phyloP scores from a whole-genome alignment of 2,329 filamentous ascomycete species.

The Didymella glomerata region DNA sequence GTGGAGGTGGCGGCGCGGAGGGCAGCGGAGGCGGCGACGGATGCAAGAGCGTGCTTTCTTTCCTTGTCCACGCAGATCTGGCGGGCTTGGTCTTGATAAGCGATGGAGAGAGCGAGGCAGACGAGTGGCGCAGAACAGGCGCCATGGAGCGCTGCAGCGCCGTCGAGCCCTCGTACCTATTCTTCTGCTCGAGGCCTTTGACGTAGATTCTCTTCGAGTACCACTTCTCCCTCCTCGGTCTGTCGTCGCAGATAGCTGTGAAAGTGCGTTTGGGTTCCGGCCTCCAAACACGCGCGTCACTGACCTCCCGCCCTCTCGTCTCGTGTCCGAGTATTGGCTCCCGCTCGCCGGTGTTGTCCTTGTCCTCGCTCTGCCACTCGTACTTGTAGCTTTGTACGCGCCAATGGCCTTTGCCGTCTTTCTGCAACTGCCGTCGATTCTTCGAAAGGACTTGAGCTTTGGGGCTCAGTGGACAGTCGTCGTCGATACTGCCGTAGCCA shows the following conservation, averaged over 20 bases:
- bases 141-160: slow-evolving; percentile 15
- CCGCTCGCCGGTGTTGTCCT: background rate
- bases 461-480: slow-evolving; percentile 8
- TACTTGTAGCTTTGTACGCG: background rate
- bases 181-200: background rate
- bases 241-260: slow-evolving; percentile 11
- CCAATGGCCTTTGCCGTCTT: slow-evolving; percentile 9
- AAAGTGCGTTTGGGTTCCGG: slow-evolving; percentile 35
- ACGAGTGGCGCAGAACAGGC: slow-evolving; percentile 17
- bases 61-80: background rate
- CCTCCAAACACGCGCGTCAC: slow-evolving; percentile 21
- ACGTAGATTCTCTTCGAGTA: slow-evolving; percentile 9
- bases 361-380: slow-evolving; percentile 17
- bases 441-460: background rate
- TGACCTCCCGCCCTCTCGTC: too few species aligned
- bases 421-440: background rate
- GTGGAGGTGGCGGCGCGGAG: too few species aligned
- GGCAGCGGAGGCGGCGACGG: background rate
- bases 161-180: slow-evolving; percentile 5
- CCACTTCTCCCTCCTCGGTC: slow-evolving; percentile 9
- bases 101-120: background rate
- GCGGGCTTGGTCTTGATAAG: too few species aligned
- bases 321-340: too few species aligned
- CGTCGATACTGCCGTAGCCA: slow-evolving; percentile 25
- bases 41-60: background rate